Conservation (phyloP, 345 rosid genomes). For the Populus euphratica region DNA sequence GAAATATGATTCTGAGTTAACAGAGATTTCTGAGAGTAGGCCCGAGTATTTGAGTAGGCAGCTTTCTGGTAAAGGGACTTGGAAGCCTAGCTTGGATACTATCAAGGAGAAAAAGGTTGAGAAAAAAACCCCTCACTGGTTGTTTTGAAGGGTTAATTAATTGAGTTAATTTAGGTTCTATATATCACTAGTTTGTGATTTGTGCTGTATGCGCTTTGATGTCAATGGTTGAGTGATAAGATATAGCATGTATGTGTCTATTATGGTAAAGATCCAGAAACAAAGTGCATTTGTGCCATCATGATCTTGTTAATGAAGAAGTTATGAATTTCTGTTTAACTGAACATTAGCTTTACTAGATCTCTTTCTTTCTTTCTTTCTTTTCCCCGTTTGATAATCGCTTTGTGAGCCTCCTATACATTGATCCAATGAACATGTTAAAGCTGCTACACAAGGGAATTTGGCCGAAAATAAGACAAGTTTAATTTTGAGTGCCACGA, state of each 20-base stretch:
- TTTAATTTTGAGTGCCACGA: not conserved
- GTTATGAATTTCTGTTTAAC: not conserved
- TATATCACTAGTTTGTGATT: not conserved
- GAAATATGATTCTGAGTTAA: not conserved
- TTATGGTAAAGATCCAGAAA: not conserved
- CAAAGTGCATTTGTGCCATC: not conserved
- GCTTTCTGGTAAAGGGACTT: conserved; percentile 57
- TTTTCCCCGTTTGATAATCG: not conserved
- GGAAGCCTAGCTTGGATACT: conserved; percentile 81
- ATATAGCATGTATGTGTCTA: not conserved
- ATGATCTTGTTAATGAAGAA: not conserved
- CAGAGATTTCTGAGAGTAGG: conserved; percentile 29
- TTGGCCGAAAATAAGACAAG: not conserved
- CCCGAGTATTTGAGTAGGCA: conserved; percentile 61
- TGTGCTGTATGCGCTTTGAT: not conserved
- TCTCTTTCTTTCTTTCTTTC: not conserved
- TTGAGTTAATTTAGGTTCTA: not conserved
- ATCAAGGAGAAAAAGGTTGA: conserved; percentile 59
- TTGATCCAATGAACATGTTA: not conserved
- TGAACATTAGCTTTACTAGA: not conserved
- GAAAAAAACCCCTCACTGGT: conserved; percentile 43
- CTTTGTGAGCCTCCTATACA: not conserved
- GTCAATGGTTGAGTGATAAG: not conserved
- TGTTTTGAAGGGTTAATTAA: conserved; percentile 26
- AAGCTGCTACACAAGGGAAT: not conserved